phyloP scores from a whole-genome alignment of 345 rosid species.

The Kernera saxatilis region DNA sequence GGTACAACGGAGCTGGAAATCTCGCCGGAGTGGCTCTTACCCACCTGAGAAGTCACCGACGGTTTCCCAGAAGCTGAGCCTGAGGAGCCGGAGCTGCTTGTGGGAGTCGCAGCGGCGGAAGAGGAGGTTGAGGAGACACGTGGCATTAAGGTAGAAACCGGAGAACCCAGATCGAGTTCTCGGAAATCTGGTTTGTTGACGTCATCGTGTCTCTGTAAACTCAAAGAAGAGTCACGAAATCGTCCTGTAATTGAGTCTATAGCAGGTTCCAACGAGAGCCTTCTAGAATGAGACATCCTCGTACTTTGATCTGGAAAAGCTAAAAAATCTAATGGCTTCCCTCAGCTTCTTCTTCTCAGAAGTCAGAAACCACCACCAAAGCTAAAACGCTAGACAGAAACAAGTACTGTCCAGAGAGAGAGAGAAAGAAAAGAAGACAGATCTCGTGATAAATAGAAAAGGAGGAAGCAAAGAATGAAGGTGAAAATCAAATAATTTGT shows the following conservation, averaged over 20 bases:
- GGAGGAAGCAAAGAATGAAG: slow-evolving; percentile 56
- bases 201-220: slow-evolving; percentile 10
- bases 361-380: slow-evolving; percentile 22
- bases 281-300: slow-evolving; percentile 50
- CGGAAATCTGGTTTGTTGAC: slow-evolving; percentile 84
- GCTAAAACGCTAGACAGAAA: slow-evolving; percentile 13
- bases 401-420: slow-evolving; percentile 25
- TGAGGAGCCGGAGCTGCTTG: slow-evolving; percentile 27
- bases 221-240: slow-evolving; percentile 46
- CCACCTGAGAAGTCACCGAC: slow-evolving; percentile 29
- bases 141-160: slow-evolving; percentile 67
- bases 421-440: slow-evolving; percentile 35
- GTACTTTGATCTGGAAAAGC: not conserved
- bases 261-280: slow-evolving; percentile 29
- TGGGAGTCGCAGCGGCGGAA: slow-evolving; percentile 26
- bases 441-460: slow-evolving; percentile 70
- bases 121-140: slow-evolving; percentile 34
- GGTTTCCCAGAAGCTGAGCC: slow-evolving; percentile 30
- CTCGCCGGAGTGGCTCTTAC: slow-evolving; percentile 59
- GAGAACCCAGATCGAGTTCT: slow-evolving; percentile 91
- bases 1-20: slow-evolving; percentile 28
- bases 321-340: slow-evolving; percentile 1
- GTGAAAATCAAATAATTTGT: slow-evolving; percentile 16
- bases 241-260: slow-evolving; percentile 44
- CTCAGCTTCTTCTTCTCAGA: not conserved